Evolutionary conservation across 2,329 filamentous ascomycete genomes (phyloP), one percentile per base, ranked within the genome.

Genomic region (Colletotrichum liriopes): DNA sequence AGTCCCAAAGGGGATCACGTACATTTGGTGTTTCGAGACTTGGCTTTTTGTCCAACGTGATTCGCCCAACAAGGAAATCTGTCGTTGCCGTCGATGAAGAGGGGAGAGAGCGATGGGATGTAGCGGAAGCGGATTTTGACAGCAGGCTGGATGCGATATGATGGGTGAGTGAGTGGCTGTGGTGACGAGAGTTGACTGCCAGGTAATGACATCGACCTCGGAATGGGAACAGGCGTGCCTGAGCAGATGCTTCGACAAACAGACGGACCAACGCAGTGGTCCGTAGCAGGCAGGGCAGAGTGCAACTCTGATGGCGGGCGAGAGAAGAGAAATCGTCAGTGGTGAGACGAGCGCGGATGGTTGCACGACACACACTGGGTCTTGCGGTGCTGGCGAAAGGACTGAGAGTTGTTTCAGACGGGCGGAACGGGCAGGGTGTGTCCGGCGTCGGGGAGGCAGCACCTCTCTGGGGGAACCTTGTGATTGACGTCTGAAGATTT

Each of bases 1-100:
- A 74, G 75, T 68, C 72, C 73, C 77, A 71, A 77, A 77, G 74
- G 77, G 77, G 76, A 81, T 81, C 81, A 84, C 83, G 77, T 84
- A 84, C 83, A 77, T 75, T 80, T 81, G 78, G 79, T 74, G 83
- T 85, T 85, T 84, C 82, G 82, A 80, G 77, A 78, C 71, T 76
- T 78, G 75, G 77, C 77, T 29, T 35, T 49, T 4, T 29, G 52
- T 47, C 73, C 73, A 75, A 75, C 69, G 76, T 78, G 76, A 77
- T 78, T 75, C 69, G 65, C 47, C 68, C 39, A 54, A 58, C 35
- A 63, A 26, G 73, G 56, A 71, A 67, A 69, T 67, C 60, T 74
- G 71, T 74, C 59, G 74, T 52, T 51, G 56, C 41, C 26, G 43
- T 45, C 26, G 47, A 71, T 23, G 37, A 37, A 51, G 26, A 62